Percentiles rank a stretch among this genome's conserved stretches.
phyloP scores from a whole-genome alignment of 2,329 filamentous ascomycete genomes.

The Fonsecaea pugnacius region DNA sequence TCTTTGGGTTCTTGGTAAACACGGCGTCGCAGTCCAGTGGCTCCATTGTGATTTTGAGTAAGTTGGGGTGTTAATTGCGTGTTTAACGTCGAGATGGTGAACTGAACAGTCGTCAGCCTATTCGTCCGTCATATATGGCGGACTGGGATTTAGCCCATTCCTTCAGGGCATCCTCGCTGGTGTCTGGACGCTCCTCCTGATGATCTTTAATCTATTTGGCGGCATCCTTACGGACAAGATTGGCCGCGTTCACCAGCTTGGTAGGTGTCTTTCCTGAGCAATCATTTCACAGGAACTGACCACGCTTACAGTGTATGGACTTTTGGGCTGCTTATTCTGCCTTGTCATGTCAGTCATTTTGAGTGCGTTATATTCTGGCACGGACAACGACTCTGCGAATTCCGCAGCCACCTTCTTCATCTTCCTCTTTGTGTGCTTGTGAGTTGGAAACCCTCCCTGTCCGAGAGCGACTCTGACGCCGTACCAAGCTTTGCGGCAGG shows the following conservation, averaged over 20 bases:
- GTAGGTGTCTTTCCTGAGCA: not conserved
- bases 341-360: not conserved
- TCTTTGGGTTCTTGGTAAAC: slow-evolving; percentile 7
- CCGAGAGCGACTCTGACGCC: not conserved
- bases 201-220: slow-evolving; percentile 4
- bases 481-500: slow-evolving; percentile 5
- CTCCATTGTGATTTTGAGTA: slow-evolving; percentile 9
- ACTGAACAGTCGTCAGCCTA: not conserved
- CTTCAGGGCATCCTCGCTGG: slow-evolving; percentile 1
- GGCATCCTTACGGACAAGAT: slow-evolving; percentile 7
- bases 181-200: slow-evolving; percentile 4
- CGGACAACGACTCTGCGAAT: not conserved
- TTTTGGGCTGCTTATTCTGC: slow-evolving; percentile 7
- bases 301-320: not conserved
- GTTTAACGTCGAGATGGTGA: not conserved
- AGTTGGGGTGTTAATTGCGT: not conserved
- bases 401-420: slow-evolving; percentile 3
- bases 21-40: slow-evolving; percentile 8
- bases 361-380: not conserved
- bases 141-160: slow-evolving; percentile 6
- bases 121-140: slow-evolving; percentile 2
- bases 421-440: slow-evolving; percentile 7
- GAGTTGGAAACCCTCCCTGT: not conserved
- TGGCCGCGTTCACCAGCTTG: slow-evolving; percentile 2
- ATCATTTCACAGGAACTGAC: not conserved